Conservation (phyloP, 2,329 filamentous ascomycete genomes). For the Bipolaris victoriae region DNA sequence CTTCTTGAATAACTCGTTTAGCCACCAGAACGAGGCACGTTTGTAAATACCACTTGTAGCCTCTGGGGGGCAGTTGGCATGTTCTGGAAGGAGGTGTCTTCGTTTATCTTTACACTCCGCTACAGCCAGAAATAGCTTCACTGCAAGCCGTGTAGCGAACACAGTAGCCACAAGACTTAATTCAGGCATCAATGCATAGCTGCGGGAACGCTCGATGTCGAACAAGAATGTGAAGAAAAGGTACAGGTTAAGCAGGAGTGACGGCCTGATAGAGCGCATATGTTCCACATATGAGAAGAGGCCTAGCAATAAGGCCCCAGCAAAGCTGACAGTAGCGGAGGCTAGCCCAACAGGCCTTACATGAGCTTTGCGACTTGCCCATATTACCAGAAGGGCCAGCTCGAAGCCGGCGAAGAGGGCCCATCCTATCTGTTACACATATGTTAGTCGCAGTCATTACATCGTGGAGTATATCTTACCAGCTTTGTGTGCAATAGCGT, state of each 20-base stretch:
- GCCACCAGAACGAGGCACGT: slow-evolving; percentile 59
- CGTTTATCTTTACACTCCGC: slow-evolving; percentile 57
- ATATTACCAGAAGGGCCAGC: slow-evolving; percentile 36
- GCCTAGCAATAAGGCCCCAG: slow-evolving; percentile 39
- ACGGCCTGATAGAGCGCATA: slow-evolving; percentile 53
- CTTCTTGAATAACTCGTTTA: slow-evolving; percentile 58
- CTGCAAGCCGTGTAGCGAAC: slow-evolving; percentile 50
- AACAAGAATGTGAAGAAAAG: slow-evolving; percentile 55
- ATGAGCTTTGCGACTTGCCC: slow-evolving; percentile 25
- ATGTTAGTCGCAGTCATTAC: background rate
- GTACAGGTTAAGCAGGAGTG: slow-evolving; percentile 56
- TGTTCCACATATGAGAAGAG: slow-evolving; percentile 58
- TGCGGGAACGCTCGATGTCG: slow-evolving; percentile 55
- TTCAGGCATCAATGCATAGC: slow-evolving; percentile 42
- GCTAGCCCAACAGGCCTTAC: slow-evolving; percentile 32
- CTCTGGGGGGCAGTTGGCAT: slow-evolving; percentile 55
- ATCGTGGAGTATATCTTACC: slow-evolving; percentile 23
- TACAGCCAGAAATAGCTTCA: slow-evolving; percentile 54
- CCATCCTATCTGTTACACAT: slow-evolving; percentile 29
- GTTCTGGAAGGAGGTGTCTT: slow-evolving; percentile 49
- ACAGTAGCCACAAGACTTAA: slow-evolving; percentile 51
- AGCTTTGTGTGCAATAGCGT: slow-evolving; percentile 35
- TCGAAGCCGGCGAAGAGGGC: slow-evolving; percentile 36
- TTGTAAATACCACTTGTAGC: slow-evolving; percentile 60
- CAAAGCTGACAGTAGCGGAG: slow-evolving; percentile 36